Conservation (phyloP, 2,329 filamentous ascomycete species). For the Penicillium brasilianum region DNA sequence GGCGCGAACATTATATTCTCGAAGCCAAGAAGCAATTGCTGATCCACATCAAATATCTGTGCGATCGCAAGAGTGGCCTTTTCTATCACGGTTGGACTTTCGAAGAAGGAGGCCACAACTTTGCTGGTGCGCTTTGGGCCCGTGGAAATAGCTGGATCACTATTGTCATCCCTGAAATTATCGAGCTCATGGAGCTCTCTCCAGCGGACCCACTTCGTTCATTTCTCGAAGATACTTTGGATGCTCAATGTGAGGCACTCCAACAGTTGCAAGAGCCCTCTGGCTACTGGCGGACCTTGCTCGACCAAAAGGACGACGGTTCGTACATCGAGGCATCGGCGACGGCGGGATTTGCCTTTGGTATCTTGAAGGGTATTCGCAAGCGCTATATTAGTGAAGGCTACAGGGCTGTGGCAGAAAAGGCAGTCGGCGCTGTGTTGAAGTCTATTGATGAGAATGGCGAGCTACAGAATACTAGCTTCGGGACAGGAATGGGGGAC, state of each 20-base stretch:
- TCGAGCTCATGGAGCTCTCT: slow-evolving; percentile 71
- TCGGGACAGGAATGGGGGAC: slow-evolving; percentile 78
- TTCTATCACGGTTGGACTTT: slow-evolving; percentile 88
- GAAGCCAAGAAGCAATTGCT: slow-evolving; percentile 81
- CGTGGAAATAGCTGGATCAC: slow-evolving; percentile 70
- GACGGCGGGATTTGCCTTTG: slow-evolving; percentile 80
- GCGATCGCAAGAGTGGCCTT: slow-evolving; percentile 71
- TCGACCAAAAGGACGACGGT: slow-evolving; percentile 65
- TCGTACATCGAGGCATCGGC: slow-evolving; percentile 79
- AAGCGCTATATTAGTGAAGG: slow-evolving; percentile 70
- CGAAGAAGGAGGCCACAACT: slow-evolving; percentile 66
- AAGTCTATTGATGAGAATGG: slow-evolving; percentile 68
- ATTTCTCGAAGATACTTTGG: slow-evolving; percentile 59
- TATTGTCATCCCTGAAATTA: slow-evolving; percentile 81
- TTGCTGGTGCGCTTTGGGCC: slow-evolving; percentile 61
- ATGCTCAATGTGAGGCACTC: slow-evolving; percentile 71
- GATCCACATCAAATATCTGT: slow-evolving; percentile 77
- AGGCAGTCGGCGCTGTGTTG: slow-evolving; percentile 70
- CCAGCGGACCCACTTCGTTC: slow-evolving; percentile 64
- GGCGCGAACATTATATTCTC: slow-evolving; percentile 72
- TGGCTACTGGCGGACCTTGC: slow-evolving; percentile 75
- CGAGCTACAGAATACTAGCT: slow-evolving; percentile 74
- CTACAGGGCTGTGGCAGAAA: slow-evolving; percentile 66
- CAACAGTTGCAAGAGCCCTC: slow-evolving; percentile 62
- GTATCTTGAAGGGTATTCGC: slow-evolving; percentile 73